Evolutionary conservation across 1,284 basidiomycete genomes (phyloP).

Genomic region (Somion occarium): DNA sequence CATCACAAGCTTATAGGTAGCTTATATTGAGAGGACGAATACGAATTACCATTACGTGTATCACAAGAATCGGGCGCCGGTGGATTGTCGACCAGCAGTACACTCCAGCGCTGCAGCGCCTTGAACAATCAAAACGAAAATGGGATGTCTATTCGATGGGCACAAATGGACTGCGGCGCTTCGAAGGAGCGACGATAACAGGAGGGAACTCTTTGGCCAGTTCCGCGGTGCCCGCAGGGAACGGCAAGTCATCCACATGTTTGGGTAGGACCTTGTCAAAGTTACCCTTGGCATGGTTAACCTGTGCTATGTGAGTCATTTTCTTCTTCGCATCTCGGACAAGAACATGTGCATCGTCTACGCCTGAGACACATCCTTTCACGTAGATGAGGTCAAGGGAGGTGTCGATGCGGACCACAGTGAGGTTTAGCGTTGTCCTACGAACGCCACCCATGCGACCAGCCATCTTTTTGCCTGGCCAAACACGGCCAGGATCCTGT

Average conservation of each 20-base stretch:
- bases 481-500: slow-evolving; percentile 90
- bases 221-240: slow-evolving; percentile 86
- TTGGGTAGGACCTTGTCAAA: slow-evolving; percentile 81
- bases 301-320: slow-evolving; percentile 54
- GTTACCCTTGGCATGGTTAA: slow-evolving; percentile 70
- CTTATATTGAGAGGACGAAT: no score
- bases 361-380: slow-evolving; percentile 65
- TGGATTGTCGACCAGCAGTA: not conserved
- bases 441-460: slow-evolving; percentile 88
- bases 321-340: slow-evolving; percentile 87
- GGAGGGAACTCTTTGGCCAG: slow-evolving; percentile 64
- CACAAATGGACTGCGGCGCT: slow-evolving; percentile 72
- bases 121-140: not conserved
- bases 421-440: slow-evolving; percentile 85
- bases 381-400: slow-evolving; percentile 87
- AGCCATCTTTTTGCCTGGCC: slow-evolving; percentile 98
- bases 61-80: not conserved
- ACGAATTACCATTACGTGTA: not conserved
- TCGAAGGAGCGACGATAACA: slow-evolving; percentile 64
- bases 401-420: slow-evolving; percentile 86
- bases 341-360: slow-evolving; percentile 69
- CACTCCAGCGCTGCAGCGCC: not conserved
- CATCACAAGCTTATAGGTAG: no score
- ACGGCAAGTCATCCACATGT: slow-evolving; percentile 81
- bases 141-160: slow-evolving; percentile 54